Evolutionary conservation across 2,329 filamentous ascomycete genomes (phyloP).

Genomic region (Metarhizium rileyi): DNA sequence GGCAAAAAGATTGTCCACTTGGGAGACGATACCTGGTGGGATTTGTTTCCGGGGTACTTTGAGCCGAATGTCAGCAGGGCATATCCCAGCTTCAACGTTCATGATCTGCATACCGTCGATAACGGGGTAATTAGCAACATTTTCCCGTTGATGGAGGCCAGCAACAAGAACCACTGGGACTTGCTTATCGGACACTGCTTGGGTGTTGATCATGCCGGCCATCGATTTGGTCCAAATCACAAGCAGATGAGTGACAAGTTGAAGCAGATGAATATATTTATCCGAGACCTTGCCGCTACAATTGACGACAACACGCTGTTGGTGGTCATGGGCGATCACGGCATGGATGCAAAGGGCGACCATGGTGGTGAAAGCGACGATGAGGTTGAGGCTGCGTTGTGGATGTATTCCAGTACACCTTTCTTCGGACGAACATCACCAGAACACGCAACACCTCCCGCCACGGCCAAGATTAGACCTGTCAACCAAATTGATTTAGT

Average conservation of each 20-base stretch:
- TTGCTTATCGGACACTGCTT: conserved; percentile 90
- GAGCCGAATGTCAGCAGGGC: conserved; percentile 74
- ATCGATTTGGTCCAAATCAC: conserved; percentile 91
- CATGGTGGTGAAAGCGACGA: conserved; percentile 98
- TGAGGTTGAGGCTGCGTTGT: conserved; percentile 86
- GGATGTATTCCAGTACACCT: conserved; percentile 93
- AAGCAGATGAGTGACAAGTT: conserved; percentile 85
- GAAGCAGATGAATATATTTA: conserved; percentile 77
- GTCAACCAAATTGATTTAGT: conserved; percentile 89
- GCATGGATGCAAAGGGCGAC: conserved; percentile 95
- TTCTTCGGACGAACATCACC: conserved; percentile 69
- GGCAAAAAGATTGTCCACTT: conserved; percentile 75
- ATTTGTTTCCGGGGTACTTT: conserved; percentile 90
- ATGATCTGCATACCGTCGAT: conserved; percentile 94
- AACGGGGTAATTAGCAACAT: conserved; percentile 90
- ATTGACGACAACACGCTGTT: conserved; percentile 82
- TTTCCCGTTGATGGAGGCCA: conserved; percentile 64
- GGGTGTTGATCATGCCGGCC: conserved; percentile 93
- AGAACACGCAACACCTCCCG: conserved; percentile 46
- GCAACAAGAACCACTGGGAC: conserved; percentile 69
- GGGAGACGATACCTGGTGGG: conserved; percentile 96
- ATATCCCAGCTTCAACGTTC: conserved; percentile 97
- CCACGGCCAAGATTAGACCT: conserved; percentile 67
- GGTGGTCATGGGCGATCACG: conserved; percentile 97
- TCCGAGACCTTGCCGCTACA: conserved; percentile 58